These are phyloP conservation scores for Flaveria sonorensis DNA, from an alignment of 129 eudicot species.

Conservation along the genomic window DNA sequence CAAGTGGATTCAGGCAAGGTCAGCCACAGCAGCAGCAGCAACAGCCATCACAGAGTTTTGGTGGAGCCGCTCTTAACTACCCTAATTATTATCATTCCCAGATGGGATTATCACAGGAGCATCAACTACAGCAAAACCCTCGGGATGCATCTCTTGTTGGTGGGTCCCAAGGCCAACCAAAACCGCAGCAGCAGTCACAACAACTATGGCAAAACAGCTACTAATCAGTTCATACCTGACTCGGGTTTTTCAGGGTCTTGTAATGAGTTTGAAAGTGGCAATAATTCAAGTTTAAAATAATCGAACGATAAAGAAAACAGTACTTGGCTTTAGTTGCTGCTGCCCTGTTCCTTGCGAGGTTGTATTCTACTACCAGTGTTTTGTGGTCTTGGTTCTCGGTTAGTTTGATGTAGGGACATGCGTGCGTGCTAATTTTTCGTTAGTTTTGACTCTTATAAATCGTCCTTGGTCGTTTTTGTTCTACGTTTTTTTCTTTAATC, in stretches of 20 bases:
- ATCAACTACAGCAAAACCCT: conserved; percentile 73
- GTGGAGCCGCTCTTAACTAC: conserved; percentile 62
- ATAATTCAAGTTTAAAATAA: conserved; percentile 38
- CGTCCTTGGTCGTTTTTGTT: not conserved
- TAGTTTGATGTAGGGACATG: conserved; percentile 65
- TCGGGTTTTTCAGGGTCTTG: conserved; percentile 75
- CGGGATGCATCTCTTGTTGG: conserved; percentile 64
- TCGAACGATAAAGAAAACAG: conserved; percentile 14
- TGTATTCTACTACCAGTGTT: conserved; percentile 53
- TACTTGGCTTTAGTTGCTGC: conserved; percentile 45
- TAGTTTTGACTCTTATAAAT: conserved; percentile 38
- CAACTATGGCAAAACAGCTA: conserved; percentile 85
- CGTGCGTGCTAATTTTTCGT: conserved; percentile 55
- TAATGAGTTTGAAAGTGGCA: conserved; percentile 62
- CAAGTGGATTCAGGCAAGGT: conserved; percentile 78
- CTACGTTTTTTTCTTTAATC: not conserved
- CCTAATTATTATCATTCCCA: conserved; percentile 82
- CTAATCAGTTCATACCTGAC: conserved; percentile 48
- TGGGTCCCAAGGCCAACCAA: conserved; percentile 78
- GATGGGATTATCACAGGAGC: conserved; percentile 63
- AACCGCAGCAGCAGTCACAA: conserved; percentile 82
- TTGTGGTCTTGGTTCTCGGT: conserved; percentile 37
- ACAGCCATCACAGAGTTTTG: conserved; percentile 52
- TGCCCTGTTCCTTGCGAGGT: conserved; percentile 64
- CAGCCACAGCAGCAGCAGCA: conserved; percentile 54